Conservation (phyloP, 2,329 filamentous ascomycete genomes). For the Aspergillus sp. region DNA sequence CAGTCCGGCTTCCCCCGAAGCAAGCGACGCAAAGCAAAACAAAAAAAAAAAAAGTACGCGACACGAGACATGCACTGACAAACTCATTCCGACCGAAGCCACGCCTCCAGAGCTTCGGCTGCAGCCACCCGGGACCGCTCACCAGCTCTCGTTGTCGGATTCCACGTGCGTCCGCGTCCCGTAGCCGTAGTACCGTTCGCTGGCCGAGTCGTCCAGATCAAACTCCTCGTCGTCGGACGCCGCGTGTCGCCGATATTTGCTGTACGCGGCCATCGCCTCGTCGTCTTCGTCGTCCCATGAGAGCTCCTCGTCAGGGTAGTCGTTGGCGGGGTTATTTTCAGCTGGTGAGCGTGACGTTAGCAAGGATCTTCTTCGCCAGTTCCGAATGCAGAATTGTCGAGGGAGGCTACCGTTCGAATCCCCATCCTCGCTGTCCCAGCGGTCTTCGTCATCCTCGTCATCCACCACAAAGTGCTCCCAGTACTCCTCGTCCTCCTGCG, state of each 20-base stretch:
- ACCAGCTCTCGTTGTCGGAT: slow-evolving; percentile 26
- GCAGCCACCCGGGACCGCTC: slow-evolving; percentile 5
- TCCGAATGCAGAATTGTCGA: no score
- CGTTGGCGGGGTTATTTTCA: slow-evolving; percentile 50
- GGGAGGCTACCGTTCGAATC: slow-evolving; percentile 65
- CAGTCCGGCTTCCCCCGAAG: no score
- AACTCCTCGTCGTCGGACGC: slow-evolving; percentile 46
- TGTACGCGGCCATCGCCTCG: slow-evolving; percentile 35
- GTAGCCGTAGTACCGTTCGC: slow-evolving; percentile 24
- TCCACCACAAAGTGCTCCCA: slow-evolving; percentile 57
- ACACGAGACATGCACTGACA: no score
- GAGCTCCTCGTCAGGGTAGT: slow-evolving; percentile 51
- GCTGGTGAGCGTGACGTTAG: slow-evolving; percentile 31
- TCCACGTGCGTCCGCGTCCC: slow-evolving; percentile 24
- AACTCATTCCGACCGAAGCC: no score
- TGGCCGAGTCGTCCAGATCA: slow-evolving; percentile 37
- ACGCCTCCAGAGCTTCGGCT: no score
- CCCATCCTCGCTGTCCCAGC: slow-evolving; percentile 60
- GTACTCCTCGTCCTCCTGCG: slow-evolving; percentile 46
- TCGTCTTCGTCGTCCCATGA: slow-evolving; percentile 47
- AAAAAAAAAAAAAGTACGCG: no score
- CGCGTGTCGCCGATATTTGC: slow-evolving; percentile 37
- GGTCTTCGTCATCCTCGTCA: slow-evolving; percentile 53
- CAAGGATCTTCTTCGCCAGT: no score
- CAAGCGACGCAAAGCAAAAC: no score